Conservation (phyloP, 2,329 filamentous ascomycete genomes). For the Neophaeococcomyces aloes region DNA sequence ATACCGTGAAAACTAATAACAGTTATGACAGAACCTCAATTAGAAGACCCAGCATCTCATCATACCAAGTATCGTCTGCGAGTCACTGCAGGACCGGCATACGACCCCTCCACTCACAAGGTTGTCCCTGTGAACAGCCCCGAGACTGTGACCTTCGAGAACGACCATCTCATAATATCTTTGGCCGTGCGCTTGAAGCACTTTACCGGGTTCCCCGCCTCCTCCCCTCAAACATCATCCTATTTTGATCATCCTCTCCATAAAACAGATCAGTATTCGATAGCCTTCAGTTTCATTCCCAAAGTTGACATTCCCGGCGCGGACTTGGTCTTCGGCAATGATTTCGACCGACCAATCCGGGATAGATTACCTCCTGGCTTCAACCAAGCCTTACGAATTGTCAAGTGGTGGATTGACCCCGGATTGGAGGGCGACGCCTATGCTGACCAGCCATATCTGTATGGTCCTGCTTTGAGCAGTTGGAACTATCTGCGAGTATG, state of each 20-base stretch:
- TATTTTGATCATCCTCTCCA: constrained; percentile 70
- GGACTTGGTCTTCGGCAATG: constrained; percentile 84
- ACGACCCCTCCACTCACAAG: constrained; percentile 62
- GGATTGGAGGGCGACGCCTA: constrained; percentile 84
- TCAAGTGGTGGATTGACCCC: constrained; percentile 85
- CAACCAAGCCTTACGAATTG: constrained; percentile 69
- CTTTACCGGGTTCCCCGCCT: constrained; percentile 56
- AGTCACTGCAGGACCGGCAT: constrained; percentile 69
- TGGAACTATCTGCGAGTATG: constrained; percentile 64
- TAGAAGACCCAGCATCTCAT: constrained; percentile 7
- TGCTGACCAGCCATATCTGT: constrained; percentile 74
- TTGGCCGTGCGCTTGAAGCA: constrained; percentile 65
- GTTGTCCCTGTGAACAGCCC: constrained; percentile 65
- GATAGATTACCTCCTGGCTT: constrained; percentile 80
- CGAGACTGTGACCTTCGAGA: constrained; percentile 52
- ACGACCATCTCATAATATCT: constrained; percentile 55
- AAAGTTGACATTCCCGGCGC: constrained; percentile 54
- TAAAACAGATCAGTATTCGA: constrained; percentile 69
- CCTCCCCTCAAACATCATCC: constrained; percentile 57
- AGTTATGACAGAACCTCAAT: constrained; percentile 4
- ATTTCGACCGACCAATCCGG: constrained; percentile 84
- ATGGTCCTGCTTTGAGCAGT: constrained; percentile 67
- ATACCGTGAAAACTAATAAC: too few species aligned
- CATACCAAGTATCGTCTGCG: constrained; percentile 54
- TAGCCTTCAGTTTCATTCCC: constrained; percentile 68